Evolutionary conservation across 192 early-diverging fungal species (phyloP).

Genomic region (Coemansia sp.): DNA sequence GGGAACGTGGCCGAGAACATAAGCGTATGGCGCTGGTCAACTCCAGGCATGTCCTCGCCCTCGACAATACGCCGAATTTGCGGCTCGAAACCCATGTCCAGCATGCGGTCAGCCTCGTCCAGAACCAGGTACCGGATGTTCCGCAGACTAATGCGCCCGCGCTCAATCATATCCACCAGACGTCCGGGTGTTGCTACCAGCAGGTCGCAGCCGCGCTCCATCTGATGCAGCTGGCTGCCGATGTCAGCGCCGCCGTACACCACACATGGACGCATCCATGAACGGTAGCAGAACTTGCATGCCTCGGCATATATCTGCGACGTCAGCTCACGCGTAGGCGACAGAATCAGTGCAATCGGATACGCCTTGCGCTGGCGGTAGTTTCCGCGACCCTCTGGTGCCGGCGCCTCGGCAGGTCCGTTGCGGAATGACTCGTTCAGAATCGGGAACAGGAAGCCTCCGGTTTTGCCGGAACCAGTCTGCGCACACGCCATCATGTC

Average conservation of each 20-base stretch:
- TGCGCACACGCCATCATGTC: slow-evolving; percentile 99
- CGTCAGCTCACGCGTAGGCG: slow-evolving; percentile 78
- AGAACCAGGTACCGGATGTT: slow-evolving; percentile 73
- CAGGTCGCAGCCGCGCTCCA: slow-evolving; percentile 92
- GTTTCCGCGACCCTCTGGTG: slow-evolving; percentile 36
- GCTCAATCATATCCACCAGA: slow-evolving; percentile 86
- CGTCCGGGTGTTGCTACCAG: slow-evolving; percentile 94
- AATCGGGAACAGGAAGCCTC: slow-evolving; percentile 97
- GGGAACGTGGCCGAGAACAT: slow-evolving; percentile 99
- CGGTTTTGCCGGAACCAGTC: slow-evolving; percentile 95
- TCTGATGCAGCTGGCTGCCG: slow-evolving; percentile 78
- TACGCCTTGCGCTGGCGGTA: slow-evolving; percentile 63
- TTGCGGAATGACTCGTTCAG: slow-evolving; percentile 87
- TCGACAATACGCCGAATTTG: slow-evolving; percentile 87
- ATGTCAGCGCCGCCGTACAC: slow-evolving; percentile 97
- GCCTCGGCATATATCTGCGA: slow-evolving; percentile 71
- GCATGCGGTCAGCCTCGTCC: slow-evolving; percentile 91
- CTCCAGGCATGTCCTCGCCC: slow-evolving; percentile 71
- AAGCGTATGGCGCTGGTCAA: slow-evolving; percentile 78
- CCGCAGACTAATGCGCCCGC: slow-evolving; percentile 70
- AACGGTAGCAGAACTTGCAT: slow-evolving; percentile 78
- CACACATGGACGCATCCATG: slow-evolving; percentile 90
- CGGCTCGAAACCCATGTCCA: slow-evolving; percentile 98
- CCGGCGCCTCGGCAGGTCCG: slow-evolving; percentile 62
- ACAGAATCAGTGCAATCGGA: slow-evolving; percentile 68